These are phyloP conservation scores for Nectriaceae sp. DNA, from an alignment of 2,329 filamentous ascomycete genomes.

Conservation along the genomic window DNA sequence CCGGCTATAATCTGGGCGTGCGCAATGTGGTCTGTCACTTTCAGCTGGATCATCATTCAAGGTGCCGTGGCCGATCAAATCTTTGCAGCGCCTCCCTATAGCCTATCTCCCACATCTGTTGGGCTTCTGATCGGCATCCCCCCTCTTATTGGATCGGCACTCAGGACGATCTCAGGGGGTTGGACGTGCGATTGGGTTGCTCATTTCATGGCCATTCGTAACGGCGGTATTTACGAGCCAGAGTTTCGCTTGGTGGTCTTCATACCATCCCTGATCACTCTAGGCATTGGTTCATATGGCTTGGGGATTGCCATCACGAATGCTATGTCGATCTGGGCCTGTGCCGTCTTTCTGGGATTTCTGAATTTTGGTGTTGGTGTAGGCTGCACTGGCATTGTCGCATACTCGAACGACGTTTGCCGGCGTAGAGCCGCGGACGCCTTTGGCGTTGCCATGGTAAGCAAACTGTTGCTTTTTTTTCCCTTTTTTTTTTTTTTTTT, in stretches of 20 bases:
- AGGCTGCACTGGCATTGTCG: conserved; percentile 4
- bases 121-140: conserved; percentile 2
- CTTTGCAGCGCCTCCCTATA: conserved; percentile 3
- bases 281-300: conserved; percentile 1
- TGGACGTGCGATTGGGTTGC: conserved; percentile 1
- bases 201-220: neutral
- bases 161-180: neutral
- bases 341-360: conserved; percentile 2
- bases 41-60: conserved; percentile 5
- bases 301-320: conserved; percentile 1
- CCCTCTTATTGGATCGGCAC: conserved; percentile 1
- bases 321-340: neutral
- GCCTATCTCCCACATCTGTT: neutral
- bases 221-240: conserved; percentile 1
- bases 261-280: conserved; percentile 1
- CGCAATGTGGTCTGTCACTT: conserved; percentile 3
- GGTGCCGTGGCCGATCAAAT: conserved; percentile 6
- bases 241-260: conserved; percentile 3
- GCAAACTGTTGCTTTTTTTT: neutral
- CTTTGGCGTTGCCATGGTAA: conserved; percentile 6
- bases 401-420: conserved; percentile 6
- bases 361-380: conserved; percentile 5
- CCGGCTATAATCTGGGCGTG: conserved; percentile 4
- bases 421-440: conserved; percentile 1
- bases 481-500: too few relatives aligned